phyloP scores from a whole-genome alignment of 495 filamentous ascomycete species.

The Friedmanniomyces simplex region DNA sequence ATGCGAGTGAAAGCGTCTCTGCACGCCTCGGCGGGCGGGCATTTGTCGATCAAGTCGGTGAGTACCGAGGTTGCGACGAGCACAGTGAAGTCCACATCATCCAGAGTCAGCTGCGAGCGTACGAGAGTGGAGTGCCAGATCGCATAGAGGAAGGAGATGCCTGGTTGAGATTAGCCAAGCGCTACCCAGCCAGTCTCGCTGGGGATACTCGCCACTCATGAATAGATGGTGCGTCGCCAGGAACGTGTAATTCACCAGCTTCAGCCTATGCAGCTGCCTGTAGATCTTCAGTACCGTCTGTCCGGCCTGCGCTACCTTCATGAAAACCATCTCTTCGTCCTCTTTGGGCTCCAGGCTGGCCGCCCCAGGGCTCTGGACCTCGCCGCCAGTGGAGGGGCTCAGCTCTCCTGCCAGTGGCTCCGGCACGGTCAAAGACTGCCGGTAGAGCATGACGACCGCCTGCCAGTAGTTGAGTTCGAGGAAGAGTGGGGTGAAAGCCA shows the following conservation, averaged over 20 bases:
- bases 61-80: conserved; percentile 88
- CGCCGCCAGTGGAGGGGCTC: conserved; percentile 33
- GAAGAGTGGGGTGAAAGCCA: conserved; percentile 76
- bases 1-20: conserved; percentile 92
- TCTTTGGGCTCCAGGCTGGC: conserved; percentile 52
- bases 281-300: conserved; percentile 87
- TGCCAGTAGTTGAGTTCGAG: conserved; percentile 96
- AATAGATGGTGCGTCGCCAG: conserved; percentile 95
- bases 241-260: conserved; percentile 91
- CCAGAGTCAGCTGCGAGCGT: conserved; percentile 43
- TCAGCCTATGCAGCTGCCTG: conserved; percentile 74
- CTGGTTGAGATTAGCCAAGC: conserved; percentile 28
- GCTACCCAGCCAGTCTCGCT: neutral
- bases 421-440: conserved; percentile 83
- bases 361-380: conserved; percentile 52
- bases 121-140: conserved; percentile 94
- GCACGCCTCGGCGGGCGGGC: conserved; percentile 73
- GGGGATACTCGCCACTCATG: conserved; percentile 68
- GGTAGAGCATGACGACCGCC: conserved; percentile 91
- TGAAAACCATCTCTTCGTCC: conserved; percentile 81
- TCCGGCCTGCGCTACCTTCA: conserved; percentile 89
- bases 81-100: conserved; percentile 93
- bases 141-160: conserved; percentile 91
- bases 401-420: conserved; percentile 65
- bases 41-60: conserved; percentile 63